Conservation (phyloP, 805 yeast species). For the Clavispora phyllophila region DNA sequence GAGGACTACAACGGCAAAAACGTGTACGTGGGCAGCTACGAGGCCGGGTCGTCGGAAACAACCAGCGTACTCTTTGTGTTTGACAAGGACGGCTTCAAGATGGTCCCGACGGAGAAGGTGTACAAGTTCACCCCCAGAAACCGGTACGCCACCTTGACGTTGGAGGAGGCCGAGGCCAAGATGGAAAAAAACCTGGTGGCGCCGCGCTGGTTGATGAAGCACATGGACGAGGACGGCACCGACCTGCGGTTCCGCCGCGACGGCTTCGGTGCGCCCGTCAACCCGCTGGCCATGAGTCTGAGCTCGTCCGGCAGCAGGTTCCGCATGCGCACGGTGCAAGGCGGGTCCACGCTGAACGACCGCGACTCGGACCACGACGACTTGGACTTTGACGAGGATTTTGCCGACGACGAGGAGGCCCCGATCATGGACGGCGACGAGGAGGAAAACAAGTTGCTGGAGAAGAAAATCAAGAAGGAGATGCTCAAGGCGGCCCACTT, state of each 20-base stretch:
- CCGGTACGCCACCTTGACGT: conserved; percentile 85
- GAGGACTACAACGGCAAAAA: conserved; percentile 94
- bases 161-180: conserved; percentile 94
- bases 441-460: conserved; percentile 88
- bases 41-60: conserved; percentile 82
- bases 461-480: conserved; percentile 75
- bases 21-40: conserved; percentile 94
- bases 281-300: conserved; percentile 1
- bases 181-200: conserved; percentile 76
- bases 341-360: conserved; percentile 39
- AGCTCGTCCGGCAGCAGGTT: conserved; percentile 5
- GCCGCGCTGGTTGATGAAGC: conserved; percentile 95
- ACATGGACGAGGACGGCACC: conserved; percentile 52
- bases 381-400: conserved; percentile 91
- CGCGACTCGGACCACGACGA: conserved; percentile 83
- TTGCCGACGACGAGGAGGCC: conserved; percentile 98
- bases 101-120: conserved; percentile 93
- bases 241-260: conserved; percentile 43
- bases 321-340: conserved; percentile 39
- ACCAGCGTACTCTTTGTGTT: conserved; percentile 75
- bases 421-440: conserved; percentile 96
- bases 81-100: conserved; percentile 82
- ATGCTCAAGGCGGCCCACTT: conserved; percentile 79
- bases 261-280: conserved; percentile 2
- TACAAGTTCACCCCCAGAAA: conserved; percentile 91